Percentiles rank a stretch among this genome's conserved stretches.
These are phyloP conservation scores for Colletotrichum godetiae DNA, from an alignment of 2,329 filamentous ascomycete genomes.

Conservation along the genomic window DNA sequence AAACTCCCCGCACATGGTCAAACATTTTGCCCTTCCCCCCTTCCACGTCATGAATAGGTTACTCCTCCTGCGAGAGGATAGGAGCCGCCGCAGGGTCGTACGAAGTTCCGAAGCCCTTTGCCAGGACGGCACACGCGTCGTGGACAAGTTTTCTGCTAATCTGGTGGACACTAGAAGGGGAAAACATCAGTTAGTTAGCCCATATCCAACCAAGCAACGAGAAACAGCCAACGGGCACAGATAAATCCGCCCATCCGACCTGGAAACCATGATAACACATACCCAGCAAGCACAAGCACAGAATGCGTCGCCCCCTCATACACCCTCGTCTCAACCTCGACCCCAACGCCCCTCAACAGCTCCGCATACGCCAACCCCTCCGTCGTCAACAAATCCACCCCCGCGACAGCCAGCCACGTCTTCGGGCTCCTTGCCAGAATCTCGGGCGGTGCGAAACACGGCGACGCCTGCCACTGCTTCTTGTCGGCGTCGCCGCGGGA, in stretches of 20 bases:
- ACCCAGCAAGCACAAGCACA: slow-evolving; percentile 26
- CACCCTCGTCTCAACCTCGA: slow-evolving; percentile 8
- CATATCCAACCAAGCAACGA: not conserved
- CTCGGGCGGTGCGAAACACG: slow-evolving; percentile 41
- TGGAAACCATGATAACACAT: not conserved
- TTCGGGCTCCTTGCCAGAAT: slow-evolving; percentile 42
- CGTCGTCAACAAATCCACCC: slow-evolving; percentile 46
- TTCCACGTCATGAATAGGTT: too few relatives aligned
- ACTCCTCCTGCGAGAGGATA: not conserved
- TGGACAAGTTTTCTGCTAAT: slow-evolving; percentile 20
- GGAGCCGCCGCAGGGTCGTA: slow-evolving; percentile 2
- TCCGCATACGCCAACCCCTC: slow-evolving; percentile 45
- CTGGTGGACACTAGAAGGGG: not conserved
- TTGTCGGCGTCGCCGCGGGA: slow-evolving; percentile 38
- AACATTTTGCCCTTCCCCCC: too few relatives aligned
- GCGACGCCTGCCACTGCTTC: slow-evolving; percentile 45
- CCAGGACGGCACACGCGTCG: slow-evolving; percentile 9
- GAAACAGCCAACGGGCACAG: too few relatives aligned
- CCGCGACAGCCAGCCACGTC: slow-evolving; percentile 46
- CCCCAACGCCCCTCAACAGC: slow-evolving; percentile 35
- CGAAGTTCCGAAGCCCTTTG: slow-evolving; percentile 5
- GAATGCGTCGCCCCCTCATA: slow-evolving; percentile 26
- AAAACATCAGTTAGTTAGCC: not conserved
- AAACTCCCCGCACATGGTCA: too few relatives aligned
- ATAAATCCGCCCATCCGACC: not conserved